Percentiles rank a stretch among this genome's conserved stretches.
These are phyloP conservation scores for Hypoxylon intermedium DNA, from an alignment of 495 filamentous ascomycete species.

Conservation along the genomic window DNA sequence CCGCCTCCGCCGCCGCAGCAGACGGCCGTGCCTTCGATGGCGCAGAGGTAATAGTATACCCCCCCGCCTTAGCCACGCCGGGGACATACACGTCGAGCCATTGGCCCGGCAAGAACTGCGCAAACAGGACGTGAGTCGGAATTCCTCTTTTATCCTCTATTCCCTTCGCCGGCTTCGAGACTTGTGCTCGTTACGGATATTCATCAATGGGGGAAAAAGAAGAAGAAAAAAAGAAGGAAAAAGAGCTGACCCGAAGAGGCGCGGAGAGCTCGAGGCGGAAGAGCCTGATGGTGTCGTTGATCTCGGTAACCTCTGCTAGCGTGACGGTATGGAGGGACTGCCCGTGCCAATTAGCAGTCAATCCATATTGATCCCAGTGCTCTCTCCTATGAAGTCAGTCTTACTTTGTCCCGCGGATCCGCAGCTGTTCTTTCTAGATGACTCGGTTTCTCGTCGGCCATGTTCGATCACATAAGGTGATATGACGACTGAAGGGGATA, in stretches of 20 bases:
- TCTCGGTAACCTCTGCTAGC: constrained; percentile 42
- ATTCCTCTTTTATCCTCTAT: background rate
- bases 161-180: background rate
- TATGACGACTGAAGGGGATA: no score
- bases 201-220: background rate
- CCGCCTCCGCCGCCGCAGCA: no score
- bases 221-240: background rate
- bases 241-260: constrained; percentile 37
- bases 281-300: constrained; percentile 48
- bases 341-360: constrained; percentile 29
- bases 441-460: constrained; percentile 28
- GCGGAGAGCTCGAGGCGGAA: constrained; percentile 47
- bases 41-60: constrained; percentile 86
- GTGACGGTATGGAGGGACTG: constrained; percentile 51
- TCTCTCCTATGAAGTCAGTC: constrained; percentile 5
- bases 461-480: background rate
- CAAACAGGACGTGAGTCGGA: constrained; percentile 19
- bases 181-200: background rate
- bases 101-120: constrained; percentile 81
- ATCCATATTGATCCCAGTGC: constrained; percentile 15
- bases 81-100: constrained; percentile 88
- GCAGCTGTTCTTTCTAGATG: constrained; percentile 72
- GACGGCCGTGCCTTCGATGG: constrained; percentile 56
- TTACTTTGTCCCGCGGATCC: constrained; percentile 68
- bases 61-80: constrained; percentile 69